These are phyloP conservation scores for Omphalotus guepiniiformis DNA, from an alignment of 768 basidiomycete genomes.

Conservation along the genomic window DNA sequence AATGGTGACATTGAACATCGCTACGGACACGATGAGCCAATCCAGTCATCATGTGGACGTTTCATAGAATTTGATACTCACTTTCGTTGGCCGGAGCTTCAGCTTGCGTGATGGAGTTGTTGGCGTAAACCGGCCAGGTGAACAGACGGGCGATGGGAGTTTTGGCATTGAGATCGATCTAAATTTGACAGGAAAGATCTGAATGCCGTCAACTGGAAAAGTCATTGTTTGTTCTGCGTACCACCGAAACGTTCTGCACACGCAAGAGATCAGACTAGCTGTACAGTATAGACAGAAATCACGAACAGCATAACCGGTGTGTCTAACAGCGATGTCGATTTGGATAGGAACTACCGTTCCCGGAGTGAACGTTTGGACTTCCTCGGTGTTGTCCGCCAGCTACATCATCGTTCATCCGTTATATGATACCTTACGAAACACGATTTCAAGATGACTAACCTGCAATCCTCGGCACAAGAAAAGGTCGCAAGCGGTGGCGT, in stretches of 20 bases:
- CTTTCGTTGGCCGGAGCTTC: slow-evolving; percentile 33
- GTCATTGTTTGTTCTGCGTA: slow-evolving; percentile 13
- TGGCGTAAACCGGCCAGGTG: slow-evolving; percentile 29
- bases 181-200: neutral
- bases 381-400: slow-evolving; percentile 28
- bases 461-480: slow-evolving; percentile 31
- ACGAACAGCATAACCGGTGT: slow-evolving; percentile 33
- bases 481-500: slow-evolving; percentile 28
- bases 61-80: slow-evolving; percentile 12
- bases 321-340: slow-evolving; percentile 29
- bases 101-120: slow-evolving; percentile 24
- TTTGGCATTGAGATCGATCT: slow-evolving; percentile 27
- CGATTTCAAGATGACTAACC: slow-evolving; percentile 16
- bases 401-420: slow-evolving; percentile 5
- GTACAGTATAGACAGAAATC: slow-evolving; percentile 15
- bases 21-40: slow-evolving; percentile 13
- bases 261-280: neutral
- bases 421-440: neutral
- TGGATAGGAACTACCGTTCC: slow-evolving; percentile 27
- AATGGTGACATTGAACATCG: slow-evolving; percentile 28
- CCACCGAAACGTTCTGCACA: slow-evolving; percentile 33
- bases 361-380: slow-evolving; percentile 23
- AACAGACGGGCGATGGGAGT: slow-evolving; percentile 26
- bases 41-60: neutral
- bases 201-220: neutral